A percentile compares a stretch with the other conserved stretches of the same genome.
phyloP scores from a whole-genome alignment of 1,284 basidiomycete species.

The Malassezia equina region DNA sequence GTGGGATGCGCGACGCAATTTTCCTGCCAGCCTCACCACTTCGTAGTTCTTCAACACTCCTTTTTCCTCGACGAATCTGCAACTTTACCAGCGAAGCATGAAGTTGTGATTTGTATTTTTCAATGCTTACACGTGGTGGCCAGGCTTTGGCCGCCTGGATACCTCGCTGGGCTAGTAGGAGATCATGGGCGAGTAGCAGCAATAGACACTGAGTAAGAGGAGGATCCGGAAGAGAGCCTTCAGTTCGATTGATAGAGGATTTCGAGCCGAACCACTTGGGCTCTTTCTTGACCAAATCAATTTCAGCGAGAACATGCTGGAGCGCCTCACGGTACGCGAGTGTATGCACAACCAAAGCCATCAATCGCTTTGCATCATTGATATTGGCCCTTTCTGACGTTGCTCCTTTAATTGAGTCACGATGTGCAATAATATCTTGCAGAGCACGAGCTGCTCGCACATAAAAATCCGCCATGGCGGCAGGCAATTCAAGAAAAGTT shows the following conservation, averaged over 20 bases:
- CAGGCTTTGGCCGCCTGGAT: slow-evolving; percentile 36
- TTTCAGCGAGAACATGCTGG: slow-evolving; percentile 17
- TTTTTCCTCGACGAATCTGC: slow-evolving; percentile 55
- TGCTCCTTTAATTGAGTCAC: slow-evolving; percentile 34
- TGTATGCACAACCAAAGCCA: slow-evolving; percentile 35
- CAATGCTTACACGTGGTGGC: slow-evolving; percentile 31
- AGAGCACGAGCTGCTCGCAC: slow-evolving; percentile 28
- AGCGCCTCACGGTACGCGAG: slow-evolving; percentile 27
- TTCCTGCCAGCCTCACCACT: slow-evolving; percentile 22
- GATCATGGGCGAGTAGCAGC: slow-evolving; percentile 39
- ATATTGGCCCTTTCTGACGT: slow-evolving; percentile 15
- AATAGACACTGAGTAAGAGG: slow-evolving; percentile 18
- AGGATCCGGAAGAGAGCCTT: background rate
- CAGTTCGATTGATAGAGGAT: background rate
- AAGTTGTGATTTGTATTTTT: slow-evolving; percentile 74
- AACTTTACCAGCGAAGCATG: slow-evolving; percentile 71
- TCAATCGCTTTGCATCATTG: slow-evolving; percentile 28
- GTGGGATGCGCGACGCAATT: slow-evolving; percentile 28
- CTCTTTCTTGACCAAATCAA: slow-evolving; percentile 21
- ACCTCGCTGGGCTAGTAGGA: slow-evolving; percentile 29
- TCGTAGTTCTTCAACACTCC: slow-evolving; percentile 27
- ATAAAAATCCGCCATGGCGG: slow-evolving; percentile 38
- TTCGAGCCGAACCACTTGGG: slow-evolving; percentile 18
- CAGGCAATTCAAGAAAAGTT: background rate
- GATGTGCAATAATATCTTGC: slow-evolving; percentile 25